Evolutionary conservation across 306 rosid species (phyloP).

Genomic region (Trifolium repens): DNA sequence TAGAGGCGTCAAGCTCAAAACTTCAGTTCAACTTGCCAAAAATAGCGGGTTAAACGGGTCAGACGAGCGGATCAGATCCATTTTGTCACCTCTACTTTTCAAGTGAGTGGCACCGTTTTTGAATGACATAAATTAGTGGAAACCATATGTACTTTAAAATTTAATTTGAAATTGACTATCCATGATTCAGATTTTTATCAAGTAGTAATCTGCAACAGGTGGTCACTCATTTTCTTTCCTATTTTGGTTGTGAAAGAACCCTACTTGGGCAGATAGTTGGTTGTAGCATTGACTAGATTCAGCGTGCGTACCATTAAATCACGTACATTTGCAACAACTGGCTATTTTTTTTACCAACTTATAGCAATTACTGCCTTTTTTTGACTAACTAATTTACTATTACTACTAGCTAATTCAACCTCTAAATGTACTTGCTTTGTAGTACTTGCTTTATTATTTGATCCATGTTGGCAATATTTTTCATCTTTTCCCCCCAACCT

Average conservation of each 20-base stretch:
- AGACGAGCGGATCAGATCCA: too few relatives aligned
- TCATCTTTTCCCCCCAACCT: not conserved
- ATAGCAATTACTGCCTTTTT: too few relatives aligned
- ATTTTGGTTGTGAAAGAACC: constrained; percentile 7
- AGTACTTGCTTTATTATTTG: constrained; percentile 31
- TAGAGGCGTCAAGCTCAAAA: too few relatives aligned
- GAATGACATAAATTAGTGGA: not conserved
- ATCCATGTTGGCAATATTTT: constrained; percentile 9
- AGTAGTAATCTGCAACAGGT: constrained; percentile 5
- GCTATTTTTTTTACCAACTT: too few relatives aligned
- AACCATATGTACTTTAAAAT: not conserved
- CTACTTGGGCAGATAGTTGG: constrained; percentile 26
- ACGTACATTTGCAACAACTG: too few relatives aligned
- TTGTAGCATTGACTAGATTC: constrained; percentile 40
- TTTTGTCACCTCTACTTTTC: too few relatives aligned
- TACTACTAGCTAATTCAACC: constrained; percentile 19
- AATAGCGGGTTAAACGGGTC: too few relatives aligned
- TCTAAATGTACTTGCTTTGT: constrained; percentile 36
- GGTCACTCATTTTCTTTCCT: constrained; percentile 10
- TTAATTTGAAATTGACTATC: not conserved
- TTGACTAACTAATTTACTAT: not conserved
- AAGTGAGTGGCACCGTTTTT: not conserved
- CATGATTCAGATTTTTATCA: constrained; percentile 6
- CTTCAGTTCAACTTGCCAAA: too few relatives aligned
- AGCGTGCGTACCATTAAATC: too few relatives aligned